A percentile compares a stretch with the other conserved stretches of the same genome.
phyloP scores from a whole-genome alignment of 2,329 filamentous ascomycete species.

The Ceratocystis albifundus region DNA sequence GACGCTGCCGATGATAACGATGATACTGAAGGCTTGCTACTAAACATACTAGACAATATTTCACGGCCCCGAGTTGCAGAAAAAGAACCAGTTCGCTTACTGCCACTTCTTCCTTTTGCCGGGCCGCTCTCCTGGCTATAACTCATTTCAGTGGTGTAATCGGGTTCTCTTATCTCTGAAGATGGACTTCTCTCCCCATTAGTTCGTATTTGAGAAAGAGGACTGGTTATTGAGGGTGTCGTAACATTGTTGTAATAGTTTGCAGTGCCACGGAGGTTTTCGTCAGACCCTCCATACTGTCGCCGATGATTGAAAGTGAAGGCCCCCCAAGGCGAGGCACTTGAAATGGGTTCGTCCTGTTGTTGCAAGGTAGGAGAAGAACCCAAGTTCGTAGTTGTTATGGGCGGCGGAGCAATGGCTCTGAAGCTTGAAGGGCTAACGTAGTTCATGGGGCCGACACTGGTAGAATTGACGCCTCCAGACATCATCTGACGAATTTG shows the following conservation, averaged over 20 bases:
- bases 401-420: neutral
- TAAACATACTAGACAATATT: slow-evolving; percentile 20
- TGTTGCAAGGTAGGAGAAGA: neutral
- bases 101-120: neutral
- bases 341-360: slow-evolving; percentile 4
- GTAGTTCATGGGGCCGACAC: neutral
- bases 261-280: neutral
- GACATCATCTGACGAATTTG: slow-evolving; percentile 4
- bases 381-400: neutral
- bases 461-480: neutral
- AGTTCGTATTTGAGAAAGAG: neutral
- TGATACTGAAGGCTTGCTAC: slow-evolving; percentile 6
- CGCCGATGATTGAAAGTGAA: slow-evolving; percentile 17
- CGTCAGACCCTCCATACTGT: slow-evolving; percentile 8
- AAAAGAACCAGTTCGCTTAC: slow-evolving; percentile 1
- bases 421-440: neutral
- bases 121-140: neutral
- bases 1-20: slow-evolving; percentile 2
- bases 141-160: slow-evolving; percentile 9
- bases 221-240: neutral
- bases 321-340: slow-evolving; percentile 12
- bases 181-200: slow-evolving; percentile 8
- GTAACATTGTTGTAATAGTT: neutral
- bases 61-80: slow-evolving; percentile 13
- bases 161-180: slow-evolving; percentile 12